Base-by-base conservation (phyloP, 139 green algal species). In the Penium margaritaceum region DNA sequence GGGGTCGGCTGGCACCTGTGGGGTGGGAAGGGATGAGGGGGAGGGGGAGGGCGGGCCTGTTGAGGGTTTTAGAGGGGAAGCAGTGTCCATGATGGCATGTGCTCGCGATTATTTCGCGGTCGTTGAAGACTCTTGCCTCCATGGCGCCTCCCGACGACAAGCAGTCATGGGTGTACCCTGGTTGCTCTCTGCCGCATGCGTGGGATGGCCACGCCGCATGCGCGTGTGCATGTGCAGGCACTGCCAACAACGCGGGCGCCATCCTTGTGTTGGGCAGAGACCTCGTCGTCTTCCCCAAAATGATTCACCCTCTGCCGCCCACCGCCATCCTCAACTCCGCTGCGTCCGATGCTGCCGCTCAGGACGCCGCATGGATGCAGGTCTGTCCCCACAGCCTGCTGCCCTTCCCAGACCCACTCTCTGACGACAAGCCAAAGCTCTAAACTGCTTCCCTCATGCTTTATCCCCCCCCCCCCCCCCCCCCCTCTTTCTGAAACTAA, bases 251-350 rank as follows among this genome's bases (percentile, higher is more conserved):
- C 75, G 93, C 94, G 27, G 93, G 92, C n/a, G 92, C 92, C 7
- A 97, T 97, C 78, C 80, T 97, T 53, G 92, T 97, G 71, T 80
- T 96, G 34, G 94, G 94, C 1, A 82, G 94, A 3, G 95, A 98
- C 80, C 85, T 98, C 62, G 91, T 96, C 27, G 93, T 97, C 84
- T 92, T 97, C 70, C 94, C 94, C 24, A 99, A 99, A 84, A 85
- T 99, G 46, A 99, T 99, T 71, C 94, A 99, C 84, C 94, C 94
- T 27, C 81, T 98, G 80, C 93, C 93, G 14, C 93, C 93, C 38
- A 86, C 86, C 47, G 66, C 76, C 47, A n/a, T n/a, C n/a, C n/a
- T n/a, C n/a, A 35, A 78, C 61, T 60, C 51, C 6, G 19, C 21
- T 3, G 36, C 27, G 9, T 34, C 65, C 3, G 46, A 24, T 9